Base-by-base conservation (phyloP, 495 filamentous ascomycete genomes). In the Parathielavia appendiculata region DNA sequence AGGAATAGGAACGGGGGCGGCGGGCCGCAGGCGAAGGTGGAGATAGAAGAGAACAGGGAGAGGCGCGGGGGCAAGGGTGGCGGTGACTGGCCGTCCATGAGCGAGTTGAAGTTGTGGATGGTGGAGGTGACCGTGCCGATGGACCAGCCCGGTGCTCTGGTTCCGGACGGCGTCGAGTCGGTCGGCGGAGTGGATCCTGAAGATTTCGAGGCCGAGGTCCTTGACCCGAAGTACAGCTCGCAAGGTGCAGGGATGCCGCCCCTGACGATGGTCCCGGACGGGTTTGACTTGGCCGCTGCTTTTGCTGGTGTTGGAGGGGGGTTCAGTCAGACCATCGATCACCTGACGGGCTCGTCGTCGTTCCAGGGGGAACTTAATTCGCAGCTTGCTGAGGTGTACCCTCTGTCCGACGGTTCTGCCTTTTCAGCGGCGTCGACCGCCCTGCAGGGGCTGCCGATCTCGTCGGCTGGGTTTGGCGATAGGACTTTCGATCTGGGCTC, bases 21-120 rank as follows among this genome's bases (percentile, higher is more conserved):
- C 3, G 26, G 26, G 26, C 26, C 2, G 10, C n/a, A 76, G 51
- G 69, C 69, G 39, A 73, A 69, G 43, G 60, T 60, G 1, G 68
- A 70, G 4, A 6, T 6, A 3, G 68, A 71, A 6, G 68, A 51
- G n/a, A 46, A 73, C 3, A 30, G 2, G 13, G 76, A 91, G 71
- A 82, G 81, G 65, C 82, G 90, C 35, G 90, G 88, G 20, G 91
- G 90, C 14, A 92, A 90, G 63, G 90, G 87, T 0, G 90, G 90
- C 16, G 91, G 91, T 4, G 86, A 91, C 50, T 84, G 84, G 70
- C 91, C 91, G 9, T 71, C 87, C 0, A 96, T 96, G 87, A 78
- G 83, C 26, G 81, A 84, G 56, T 75, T 95, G 60, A 92, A 90
- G 75, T 75, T 80, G 47, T 96, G 90, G 90, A 90, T 95, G 83